Evolutionary conservation across 441 rosid species (phyloP), one percentile per base, ranked within the genome.

Genomic region (Brassica hybrid): DNA sequence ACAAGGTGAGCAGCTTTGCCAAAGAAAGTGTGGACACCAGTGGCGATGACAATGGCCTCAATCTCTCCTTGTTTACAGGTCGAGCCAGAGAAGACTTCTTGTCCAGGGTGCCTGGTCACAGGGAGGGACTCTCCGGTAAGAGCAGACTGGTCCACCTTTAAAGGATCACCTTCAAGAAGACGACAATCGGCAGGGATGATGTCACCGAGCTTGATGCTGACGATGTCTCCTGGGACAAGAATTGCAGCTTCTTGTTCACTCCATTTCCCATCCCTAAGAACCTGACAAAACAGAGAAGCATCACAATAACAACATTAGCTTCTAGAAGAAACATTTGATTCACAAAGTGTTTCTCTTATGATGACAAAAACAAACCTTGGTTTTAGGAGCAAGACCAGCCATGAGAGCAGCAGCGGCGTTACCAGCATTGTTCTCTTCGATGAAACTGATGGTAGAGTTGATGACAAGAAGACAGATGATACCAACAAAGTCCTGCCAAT

Each of bases 381-480:
- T 89, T 67, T 92, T 94, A 3, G 98, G 98, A 73, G 98, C 98
- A 14, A 94, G 90, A 79, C 96, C 96, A 73, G 98, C 98, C 97
- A 94, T 94, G 63, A 94, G 98, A 68, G 98, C 98, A 69, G 97
- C 97, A 23, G 98, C 98, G 16, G 97, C 98, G 59, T 94, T 94
- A 50, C 98, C 98, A 2, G 97, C 98, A 80, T 92, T 94, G 89
- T 94, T 94, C 82, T 94, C 98, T 84, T 94, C 98, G 45, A 94
- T 90, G 62, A 94, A 94, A 90, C 96, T 90, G 79, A 94, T 94
- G 69, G 98, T 92, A 12, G 97, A 94, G 88, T 94, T 94, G 86
- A 94, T 92, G 12, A 94, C 88, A 45, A 94, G 48, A 85, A 94
- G 74, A 82, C 96, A 89, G 75, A 92, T 38, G 41, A 94, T 94